These are phyloP conservation scores for Clonostachys rhizophaga DNA, from an alignment of 2,329 filamentous ascomycete genomes.

Conservation along the genomic window DNA sequence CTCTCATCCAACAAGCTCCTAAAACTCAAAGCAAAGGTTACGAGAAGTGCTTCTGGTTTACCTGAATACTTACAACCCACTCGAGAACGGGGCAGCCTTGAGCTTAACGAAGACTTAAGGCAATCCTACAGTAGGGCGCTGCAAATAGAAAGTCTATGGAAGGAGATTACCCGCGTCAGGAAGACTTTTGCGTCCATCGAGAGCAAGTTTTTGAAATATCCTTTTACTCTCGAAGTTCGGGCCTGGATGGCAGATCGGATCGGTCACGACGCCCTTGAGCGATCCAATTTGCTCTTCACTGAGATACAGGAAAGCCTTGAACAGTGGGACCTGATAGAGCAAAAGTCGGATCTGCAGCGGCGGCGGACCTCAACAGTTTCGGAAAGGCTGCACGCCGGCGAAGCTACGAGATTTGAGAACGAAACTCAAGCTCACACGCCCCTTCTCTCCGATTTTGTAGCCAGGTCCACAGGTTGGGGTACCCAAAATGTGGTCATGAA, in stretches of 20 bases:
- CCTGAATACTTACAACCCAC: neutral
- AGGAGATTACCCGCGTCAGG: constrained; percentile 19
- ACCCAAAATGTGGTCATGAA: too few species aligned
- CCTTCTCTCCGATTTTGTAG: too few species aligned
- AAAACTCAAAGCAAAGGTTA: neutral
- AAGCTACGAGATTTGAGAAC: too few species aligned
- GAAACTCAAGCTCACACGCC: too few species aligned
- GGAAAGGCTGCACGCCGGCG: too few species aligned
- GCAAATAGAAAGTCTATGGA: constrained; percentile 25
- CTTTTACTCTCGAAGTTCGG: constrained; percentile 19
- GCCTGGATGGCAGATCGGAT: constrained; percentile 19
- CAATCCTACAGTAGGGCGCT: constrained; percentile 16
- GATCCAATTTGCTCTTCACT: neutral
- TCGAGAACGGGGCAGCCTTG: neutral
- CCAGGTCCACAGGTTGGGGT: too few species aligned
- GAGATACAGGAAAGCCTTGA: too few species aligned
- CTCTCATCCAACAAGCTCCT: neutral
- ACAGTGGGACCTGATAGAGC: too few species aligned
- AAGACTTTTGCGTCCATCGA: constrained; percentile 22
- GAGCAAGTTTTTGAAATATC: constrained; percentile 23
- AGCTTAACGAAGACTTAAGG: neutral
- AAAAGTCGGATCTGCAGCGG: too few species aligned
- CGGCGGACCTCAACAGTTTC: too few species aligned
- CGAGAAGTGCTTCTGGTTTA: neutral
- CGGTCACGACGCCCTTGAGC: constrained; percentile 10